A percentile compares a stretch with the other conserved stretches of the same genome.
These are phyloP conservation scores for Termitomyces sp. DNA, from an alignment of 768 basidiomycete species.

Conservation along the genomic window DNA sequence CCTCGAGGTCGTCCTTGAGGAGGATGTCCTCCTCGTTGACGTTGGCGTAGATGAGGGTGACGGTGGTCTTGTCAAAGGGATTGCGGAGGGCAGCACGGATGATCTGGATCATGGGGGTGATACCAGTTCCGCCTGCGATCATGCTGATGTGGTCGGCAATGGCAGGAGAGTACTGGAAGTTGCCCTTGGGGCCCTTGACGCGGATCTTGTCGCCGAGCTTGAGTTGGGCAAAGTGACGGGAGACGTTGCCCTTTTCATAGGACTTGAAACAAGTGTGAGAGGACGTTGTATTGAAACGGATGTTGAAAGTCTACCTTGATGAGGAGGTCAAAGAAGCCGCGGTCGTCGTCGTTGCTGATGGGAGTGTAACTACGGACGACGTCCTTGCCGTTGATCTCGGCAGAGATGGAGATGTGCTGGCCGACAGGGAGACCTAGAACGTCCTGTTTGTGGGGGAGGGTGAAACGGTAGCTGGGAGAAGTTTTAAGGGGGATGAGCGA, in stretches of 20 bases:
- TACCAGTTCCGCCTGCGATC: conserved; percentile 98
- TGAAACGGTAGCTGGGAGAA: conserved; percentile 79
- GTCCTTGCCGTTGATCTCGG: conserved; percentile 88
- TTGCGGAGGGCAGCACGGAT: conserved; percentile 91
- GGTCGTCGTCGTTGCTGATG: conserved; percentile 88
- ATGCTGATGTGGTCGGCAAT: conserved; percentile 82
- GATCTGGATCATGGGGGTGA: conserved; percentile 99
- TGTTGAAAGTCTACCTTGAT: conserved; percentile 66
- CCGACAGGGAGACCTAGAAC: conserved; percentile 92
- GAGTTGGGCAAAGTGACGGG: conserved; percentile 73
- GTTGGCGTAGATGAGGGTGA: conserved; percentile 95
- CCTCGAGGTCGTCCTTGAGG: conserved; percentile 82
- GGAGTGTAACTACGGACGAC: conserved; percentile 94
- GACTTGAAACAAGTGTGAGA: conserved; percentile 41
- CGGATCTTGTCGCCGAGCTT: conserved; percentile 84
- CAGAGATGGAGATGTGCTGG: conserved; percentile 90
- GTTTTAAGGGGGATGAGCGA: neutral
- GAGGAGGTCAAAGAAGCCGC: conserved; percentile 91
- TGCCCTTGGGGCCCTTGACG: conserved; percentile 95
- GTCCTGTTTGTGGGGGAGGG: conserved; percentile 66
- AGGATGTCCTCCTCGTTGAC: conserved; percentile 92
- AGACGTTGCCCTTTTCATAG: conserved; percentile 98
- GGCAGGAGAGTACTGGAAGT: conserved; percentile 77
- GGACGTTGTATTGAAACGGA: neutral
- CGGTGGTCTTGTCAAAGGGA: conserved; percentile 74